Base-by-base conservation (phyloP, 495 filamentous ascomycete genomes). In the Tuber aestivum region DNA sequence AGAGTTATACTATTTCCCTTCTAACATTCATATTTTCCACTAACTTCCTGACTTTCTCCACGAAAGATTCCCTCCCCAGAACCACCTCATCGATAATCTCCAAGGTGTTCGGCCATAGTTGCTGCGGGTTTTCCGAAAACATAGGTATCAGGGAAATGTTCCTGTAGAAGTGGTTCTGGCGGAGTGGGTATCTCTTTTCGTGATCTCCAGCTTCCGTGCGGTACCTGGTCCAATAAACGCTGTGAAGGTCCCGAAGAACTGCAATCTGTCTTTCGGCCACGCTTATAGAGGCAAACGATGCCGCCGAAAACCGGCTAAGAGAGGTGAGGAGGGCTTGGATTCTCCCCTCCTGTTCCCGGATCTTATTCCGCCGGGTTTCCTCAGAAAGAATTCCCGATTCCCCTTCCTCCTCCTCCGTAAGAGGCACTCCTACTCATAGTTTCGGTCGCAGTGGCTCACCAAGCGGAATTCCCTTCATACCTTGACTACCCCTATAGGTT, bases 351-450 rank as follows among this genome's bases (percentile, higher is more conserved):
- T 21, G 4, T 6, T n/a, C 3, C 21, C 16, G 42, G 6, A 45
- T 3, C 0, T 45, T 1, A 0, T 44, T 0, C 41, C 3, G 12
- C 41, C 12, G 1, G 10, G 3, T 0, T 41, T 9, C 9, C 6
- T 41, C n/a, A n/a, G n/a, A n/a, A n/a, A n/a, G n/a, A n/a, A n/a
- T n/a, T n/a, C n/a, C n/a, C n/a, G n/a, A n/a, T n/a, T n/a, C n/a
- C n/a, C n/a, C n/a, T 40, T 40, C 38, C 7, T 40, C 38, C 38
- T 40, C 38, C 38, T 40, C 7, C 2, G 38, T 7, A 40, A 40
- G 7, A 40, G 3, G 3, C 38, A 40, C 38, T 40, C 3, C 38
- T 40, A 2, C 3, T 3, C 2, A 40, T 40, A 40, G 7, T 40
- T 40, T 7, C 38, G 7, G 38, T 40, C 2, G 2, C 9, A 44